These are phyloP conservation scores for Melanogaster broomeanus DNA, from an alignment of 768 basidiomycete species.

Conservation along the genomic window DNA sequence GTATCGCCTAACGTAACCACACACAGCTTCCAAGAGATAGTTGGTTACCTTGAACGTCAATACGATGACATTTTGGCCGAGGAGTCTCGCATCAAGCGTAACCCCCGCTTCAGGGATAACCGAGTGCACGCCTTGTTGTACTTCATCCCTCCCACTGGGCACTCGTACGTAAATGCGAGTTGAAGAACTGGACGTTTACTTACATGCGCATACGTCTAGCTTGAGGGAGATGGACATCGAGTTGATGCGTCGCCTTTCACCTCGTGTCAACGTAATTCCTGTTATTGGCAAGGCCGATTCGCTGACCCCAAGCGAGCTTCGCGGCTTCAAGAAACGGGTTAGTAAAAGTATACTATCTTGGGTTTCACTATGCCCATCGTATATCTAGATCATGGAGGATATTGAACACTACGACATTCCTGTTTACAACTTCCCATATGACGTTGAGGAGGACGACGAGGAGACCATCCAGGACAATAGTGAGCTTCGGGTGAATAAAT, in stretches of 20 bases:
- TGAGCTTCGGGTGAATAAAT: slow-evolving; percentile 76
- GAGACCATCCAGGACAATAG: slow-evolving; percentile 98
- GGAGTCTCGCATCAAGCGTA: slow-evolving; percentile 99
- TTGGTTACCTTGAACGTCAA: slow-evolving; percentile 95
- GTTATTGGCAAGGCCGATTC: slow-evolving; percentile 97
- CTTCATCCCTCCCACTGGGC: slow-evolving; percentile 98
- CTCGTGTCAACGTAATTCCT: slow-evolving; percentile 98
- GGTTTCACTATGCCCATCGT: slow-evolving; percentile 2
- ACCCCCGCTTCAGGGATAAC: slow-evolving; percentile 98
- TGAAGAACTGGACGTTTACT: background rate
- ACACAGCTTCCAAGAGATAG: slow-evolving; percentile 91
- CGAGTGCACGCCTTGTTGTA: slow-evolving; percentile 95
- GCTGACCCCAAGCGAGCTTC: slow-evolving; percentile 89
- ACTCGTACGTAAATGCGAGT: slow-evolving; percentile 63
- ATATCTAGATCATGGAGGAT: slow-evolving; percentile 92
- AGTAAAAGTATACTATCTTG: slow-evolving; percentile 23
- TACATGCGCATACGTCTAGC: slow-evolving; percentile 37
- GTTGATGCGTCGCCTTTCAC: slow-evolving; percentile 96
- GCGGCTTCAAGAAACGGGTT: slow-evolving; percentile 94
- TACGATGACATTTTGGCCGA: slow-evolving; percentile 99
- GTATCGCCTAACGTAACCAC: slow-evolving; percentile 2
- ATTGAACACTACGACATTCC: slow-evolving; percentile 98
- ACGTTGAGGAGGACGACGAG: slow-evolving; percentile 98
- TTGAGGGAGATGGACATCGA: slow-evolving; percentile 99
- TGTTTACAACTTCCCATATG: slow-evolving; percentile 99